Evolutionary conservation across 768 basidiomycete species (phyloP), one percentile per base, ranked within the genome.

Genomic region (Termitomyces sp.): DNA sequence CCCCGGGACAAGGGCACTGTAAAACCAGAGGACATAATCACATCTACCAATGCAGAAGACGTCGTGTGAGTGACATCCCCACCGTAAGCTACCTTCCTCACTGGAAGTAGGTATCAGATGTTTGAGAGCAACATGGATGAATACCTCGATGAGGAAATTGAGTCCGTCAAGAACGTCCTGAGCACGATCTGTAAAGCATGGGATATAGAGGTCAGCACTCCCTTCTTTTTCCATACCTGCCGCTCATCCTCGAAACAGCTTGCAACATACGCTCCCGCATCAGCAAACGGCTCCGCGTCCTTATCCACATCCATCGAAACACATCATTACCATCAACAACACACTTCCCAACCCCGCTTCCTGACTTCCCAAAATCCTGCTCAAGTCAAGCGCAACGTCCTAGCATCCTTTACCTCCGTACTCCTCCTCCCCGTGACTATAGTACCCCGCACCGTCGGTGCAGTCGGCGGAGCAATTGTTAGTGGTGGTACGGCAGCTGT

Each of bases 61-160:
- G 82, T 95, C 44, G 78, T 96, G 88, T 96, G 66, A 65, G 86
- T 78, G 5, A 13, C 15, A 29, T 37, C 28, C 31, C 36, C 51
- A 33, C 39, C 44, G 9, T 31, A 16, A 50, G 4, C 10, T 45
- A 13, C 49, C 56, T 62, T 58, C 42, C 60, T 58, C 29, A 53
- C 46, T 29, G 18, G 13, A 8, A 47, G 10, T 56, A 95, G 94
- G 13, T 96, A 92, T 69, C 83, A 81, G 47, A 97, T 98, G 93
- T 98, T 98, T 64, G 95, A 98, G 70, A 77, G 81, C 10, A 90
- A 95, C 69, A 97, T 98, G 92, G 95, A 97, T 67, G 95, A 98
- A 66, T 98, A 98, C 65, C 86, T 98, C 2, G 90, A 94, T 59
- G 94, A 98, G 67, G 96, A 99, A 69, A 81, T 88, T 5, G 95